Percentiles rank a stretch among this genome's conserved stretches.
Conservation (phyloP, 495 filamentous ascomycete genomes). For the Poronia punctata region DNA sequence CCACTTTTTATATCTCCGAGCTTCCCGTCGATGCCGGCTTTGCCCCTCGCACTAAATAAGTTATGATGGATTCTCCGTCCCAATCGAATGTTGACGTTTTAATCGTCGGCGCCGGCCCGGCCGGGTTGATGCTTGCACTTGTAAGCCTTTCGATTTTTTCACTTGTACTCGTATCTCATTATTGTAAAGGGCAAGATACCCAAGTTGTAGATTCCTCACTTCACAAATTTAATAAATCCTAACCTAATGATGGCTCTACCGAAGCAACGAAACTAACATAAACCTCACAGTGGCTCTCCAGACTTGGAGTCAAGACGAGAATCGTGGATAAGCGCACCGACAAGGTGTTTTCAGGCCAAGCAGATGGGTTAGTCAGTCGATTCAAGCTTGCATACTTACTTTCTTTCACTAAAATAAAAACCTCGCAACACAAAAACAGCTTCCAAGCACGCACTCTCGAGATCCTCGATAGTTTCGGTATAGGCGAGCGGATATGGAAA, state of each 20-base stretch:
- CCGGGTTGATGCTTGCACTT: conserved; percentile 53
- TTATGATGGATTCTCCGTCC: neutral
- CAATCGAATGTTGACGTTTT: conserved; percentile 39
- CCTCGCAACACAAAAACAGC: conserved; percentile 12
- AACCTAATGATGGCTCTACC: too few species aligned
- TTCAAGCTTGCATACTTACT: neutral
- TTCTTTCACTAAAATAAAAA: neutral
- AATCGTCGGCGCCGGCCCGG: conserved; percentile 58
- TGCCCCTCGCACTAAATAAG: too few species aligned
- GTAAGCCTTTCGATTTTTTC: too few species aligned
- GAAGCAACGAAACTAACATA: too few species aligned
- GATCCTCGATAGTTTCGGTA: conserved; percentile 60
- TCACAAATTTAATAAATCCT: too few species aligned
- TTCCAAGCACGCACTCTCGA: conserved; percentile 47
- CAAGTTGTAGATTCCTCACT: too few species aligned
- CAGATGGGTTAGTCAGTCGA: conserved; percentile 47
- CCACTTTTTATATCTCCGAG: too few species aligned
- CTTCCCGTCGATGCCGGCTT: too few species aligned
- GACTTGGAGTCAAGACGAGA: conserved; percentile 48
- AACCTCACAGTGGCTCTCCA: conserved; percentile 60
- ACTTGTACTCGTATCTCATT: too few species aligned
- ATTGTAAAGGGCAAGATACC: too few species aligned
- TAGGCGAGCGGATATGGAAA: conserved; percentile 51
- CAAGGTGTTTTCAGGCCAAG: conserved; percentile 51
- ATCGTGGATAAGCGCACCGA: conserved; percentile 56